A percentile compares a stretch with the other conserved stretches of the same genome.
These are phyloP conservation scores for Calonectria ilicicola DNA, from an alignment of 2,329 filamentous ascomycete genomes.

Conservation along the genomic window DNA sequence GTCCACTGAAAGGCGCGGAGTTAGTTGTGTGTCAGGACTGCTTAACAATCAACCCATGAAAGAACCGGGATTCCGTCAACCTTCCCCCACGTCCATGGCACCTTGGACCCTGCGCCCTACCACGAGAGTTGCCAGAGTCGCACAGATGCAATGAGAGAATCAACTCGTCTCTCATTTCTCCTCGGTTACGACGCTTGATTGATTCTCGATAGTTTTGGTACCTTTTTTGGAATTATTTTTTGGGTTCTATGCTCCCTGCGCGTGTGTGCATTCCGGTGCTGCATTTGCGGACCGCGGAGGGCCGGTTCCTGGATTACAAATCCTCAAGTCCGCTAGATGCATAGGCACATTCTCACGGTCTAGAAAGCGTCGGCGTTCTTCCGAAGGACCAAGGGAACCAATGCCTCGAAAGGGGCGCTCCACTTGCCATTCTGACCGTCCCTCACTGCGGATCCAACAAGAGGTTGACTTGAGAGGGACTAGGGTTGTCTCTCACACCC, in stretches of 20 bases:
- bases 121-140: neutral
- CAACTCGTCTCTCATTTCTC: neutral
- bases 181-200: neutral
- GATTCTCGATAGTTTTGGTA: neutral
- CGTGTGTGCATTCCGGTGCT: neutral
- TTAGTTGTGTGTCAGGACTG: conserved; percentile 16
- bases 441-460: neutral
- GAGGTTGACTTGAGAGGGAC: neutral
- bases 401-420: conserved; percentile 16
- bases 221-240: neutral
- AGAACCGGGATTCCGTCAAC: conserved; percentile 35
- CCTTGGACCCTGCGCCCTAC: neutral
- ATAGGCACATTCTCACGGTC: neutral
- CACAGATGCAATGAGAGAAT: neutral
- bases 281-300: neutral
- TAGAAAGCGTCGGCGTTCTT: conserved; percentile 20
- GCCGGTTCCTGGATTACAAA: conserved; percentile 1
- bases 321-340: neutral
- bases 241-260: no score
- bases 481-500: conserved; percentile 1
- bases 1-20: conserved; percentile 14
- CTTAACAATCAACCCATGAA: conserved; percentile 42
- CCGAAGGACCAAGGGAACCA: conserved; percentile 5
- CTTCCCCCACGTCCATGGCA: conserved; percentile 27
- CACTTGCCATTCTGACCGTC: conserved; percentile 7